phyloP scores from a whole-genome alignment of 2,329 filamentous ascomycete genomes.

The Dryadomyces sulphureus region DNA sequence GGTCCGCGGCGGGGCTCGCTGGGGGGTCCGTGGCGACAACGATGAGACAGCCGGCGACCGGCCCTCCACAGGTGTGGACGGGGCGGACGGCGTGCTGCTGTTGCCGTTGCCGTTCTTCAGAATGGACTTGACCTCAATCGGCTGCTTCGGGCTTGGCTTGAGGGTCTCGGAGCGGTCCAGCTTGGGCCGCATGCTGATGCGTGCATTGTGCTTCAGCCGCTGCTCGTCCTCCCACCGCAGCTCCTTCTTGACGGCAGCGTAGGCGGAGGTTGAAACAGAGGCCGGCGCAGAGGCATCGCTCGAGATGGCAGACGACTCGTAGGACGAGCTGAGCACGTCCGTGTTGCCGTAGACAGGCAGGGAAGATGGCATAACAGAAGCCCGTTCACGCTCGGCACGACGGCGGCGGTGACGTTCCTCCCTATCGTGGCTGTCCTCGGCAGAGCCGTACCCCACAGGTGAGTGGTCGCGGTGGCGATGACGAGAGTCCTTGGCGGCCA shows the following conservation, averaged over 20 bases:
- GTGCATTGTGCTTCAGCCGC: constrained; percentile 16
- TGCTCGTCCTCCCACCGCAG: constrained; percentile 18
- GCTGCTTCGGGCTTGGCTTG: constrained; percentile 6
- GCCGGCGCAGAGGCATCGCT: neutral
- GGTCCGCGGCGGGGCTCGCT: neutral
- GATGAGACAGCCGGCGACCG: neutral
- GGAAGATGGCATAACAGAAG: constrained; percentile 11
- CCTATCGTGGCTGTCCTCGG: constrained; percentile 11
- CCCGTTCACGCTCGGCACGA: constrained; percentile 3
- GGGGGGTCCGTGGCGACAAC: neutral
- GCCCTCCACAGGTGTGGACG: neutral
- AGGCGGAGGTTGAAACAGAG: constrained; percentile 5
- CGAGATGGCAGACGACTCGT: constrained; percentile 6
- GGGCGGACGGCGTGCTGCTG: neutral
- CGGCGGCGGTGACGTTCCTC: constrained; percentile 10
- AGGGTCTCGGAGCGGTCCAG: constrained; percentile 8
- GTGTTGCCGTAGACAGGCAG: constrained; percentile 10
- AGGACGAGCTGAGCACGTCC: constrained; percentile 9
- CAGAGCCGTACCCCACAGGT: constrained; percentile 10
- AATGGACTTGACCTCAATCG: constrained; percentile 16
- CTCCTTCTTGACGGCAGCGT: constrained; percentile 12
- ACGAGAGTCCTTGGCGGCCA: constrained; percentile 2
- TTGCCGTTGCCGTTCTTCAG: constrained; percentile 14
- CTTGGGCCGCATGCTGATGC: constrained; percentile 15
- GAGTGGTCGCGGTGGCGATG: constrained; percentile 1